phyloP scores from a whole-genome alignment of 2,329 filamentous ascomycete species.

The Coniochaeta hoffmannii region DNA sequence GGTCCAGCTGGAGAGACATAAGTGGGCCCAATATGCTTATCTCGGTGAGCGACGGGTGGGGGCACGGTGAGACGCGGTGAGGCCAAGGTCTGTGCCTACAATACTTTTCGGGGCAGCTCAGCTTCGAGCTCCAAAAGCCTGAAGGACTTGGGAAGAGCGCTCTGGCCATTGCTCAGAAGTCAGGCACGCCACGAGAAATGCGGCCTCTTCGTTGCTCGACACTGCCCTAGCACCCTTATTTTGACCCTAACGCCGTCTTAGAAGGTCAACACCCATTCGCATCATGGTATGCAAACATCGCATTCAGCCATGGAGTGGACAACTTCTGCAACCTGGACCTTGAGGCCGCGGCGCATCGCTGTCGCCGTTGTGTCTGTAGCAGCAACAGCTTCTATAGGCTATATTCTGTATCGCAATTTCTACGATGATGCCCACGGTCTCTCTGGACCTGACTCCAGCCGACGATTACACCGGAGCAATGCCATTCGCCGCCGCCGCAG shows the following conservation, averaged over 20 bases:
- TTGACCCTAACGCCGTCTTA: neutral
- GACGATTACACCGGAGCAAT: slow-evolving; percentile 56
- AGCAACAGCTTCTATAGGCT: slow-evolving; percentile 49
- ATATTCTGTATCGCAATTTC: slow-evolving; percentile 42
- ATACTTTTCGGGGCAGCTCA: too few species aligned
- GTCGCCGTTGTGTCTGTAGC: slow-evolving; percentile 49
- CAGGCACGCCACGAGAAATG: too few species aligned
- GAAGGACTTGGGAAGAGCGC: too few species aligned
- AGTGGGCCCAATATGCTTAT: too few species aligned
- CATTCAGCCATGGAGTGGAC: slow-evolving; percentile 21
- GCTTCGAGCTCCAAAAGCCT: too few species aligned
- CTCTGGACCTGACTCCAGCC: slow-evolving; percentile 17
- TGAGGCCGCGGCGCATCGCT: slow-evolving; percentile 47
- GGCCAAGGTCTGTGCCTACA: too few species aligned
- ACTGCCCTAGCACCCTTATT: neutral
- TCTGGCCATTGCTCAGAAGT: too few species aligned
- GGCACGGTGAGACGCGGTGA: too few species aligned
- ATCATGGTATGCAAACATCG: slow-evolving; percentile 23
- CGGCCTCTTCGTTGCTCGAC: too few species aligned
- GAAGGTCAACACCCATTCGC: neutral
- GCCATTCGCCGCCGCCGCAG: slow-evolving; percentile 46
- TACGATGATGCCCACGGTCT: slow-evolving; percentile 18
- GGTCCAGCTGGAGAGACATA: too few species aligned
- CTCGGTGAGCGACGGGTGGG: too few species aligned
- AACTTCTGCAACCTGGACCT: slow-evolving; percentile 39